Conservation (phyloP, 345 rosid genomes). For the Turnera subulata region DNA sequence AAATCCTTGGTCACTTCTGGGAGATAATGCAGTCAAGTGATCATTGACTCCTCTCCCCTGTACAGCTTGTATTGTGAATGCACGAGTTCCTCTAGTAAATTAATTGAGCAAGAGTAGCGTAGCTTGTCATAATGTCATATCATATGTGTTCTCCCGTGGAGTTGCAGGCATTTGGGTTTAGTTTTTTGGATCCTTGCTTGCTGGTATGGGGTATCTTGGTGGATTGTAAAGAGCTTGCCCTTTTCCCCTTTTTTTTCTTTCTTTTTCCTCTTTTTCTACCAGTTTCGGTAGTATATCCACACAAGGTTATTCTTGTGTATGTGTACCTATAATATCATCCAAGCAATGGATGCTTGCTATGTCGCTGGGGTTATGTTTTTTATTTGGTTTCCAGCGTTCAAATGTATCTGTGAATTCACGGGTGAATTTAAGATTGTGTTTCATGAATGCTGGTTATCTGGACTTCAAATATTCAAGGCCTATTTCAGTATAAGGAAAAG, state of each 20-base stretch:
- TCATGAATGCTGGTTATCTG: too few relatives aligned
- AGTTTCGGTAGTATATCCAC: background rate
- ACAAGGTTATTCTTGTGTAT: background rate
- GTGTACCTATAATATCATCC: background rate
- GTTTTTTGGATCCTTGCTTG: conserved; percentile 46
- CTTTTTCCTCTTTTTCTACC: background rate
- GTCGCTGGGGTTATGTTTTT: background rate
- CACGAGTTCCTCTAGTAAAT: background rate
- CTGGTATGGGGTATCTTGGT: conserved; percentile 9
- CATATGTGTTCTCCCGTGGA: conserved; percentile 9
- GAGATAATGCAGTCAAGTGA: conserved; percentile 30
- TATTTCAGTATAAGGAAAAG: background rate
- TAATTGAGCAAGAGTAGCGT: background rate
- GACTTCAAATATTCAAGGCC: background rate
- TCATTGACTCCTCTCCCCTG: conserved; percentile 14
- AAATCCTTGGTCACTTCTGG: conserved; percentile 38
- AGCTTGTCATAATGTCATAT: conserved; percentile 7
- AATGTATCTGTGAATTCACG: background rate
- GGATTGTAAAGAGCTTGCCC: conserved; percentile 17
- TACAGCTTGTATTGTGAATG: conserved; percentile 16
- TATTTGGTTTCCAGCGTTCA: background rate
- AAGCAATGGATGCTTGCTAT: background rate
- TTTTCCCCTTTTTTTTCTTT: too few relatives aligned
- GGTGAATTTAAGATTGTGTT: background rate
- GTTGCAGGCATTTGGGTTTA: conserved; percentile 37